Evolutionary conservation across 1,284 basidiomycete genomes (phyloP), one percentile per base, ranked within the genome.

Genomic region (Cryptococcus sp.): DNA sequence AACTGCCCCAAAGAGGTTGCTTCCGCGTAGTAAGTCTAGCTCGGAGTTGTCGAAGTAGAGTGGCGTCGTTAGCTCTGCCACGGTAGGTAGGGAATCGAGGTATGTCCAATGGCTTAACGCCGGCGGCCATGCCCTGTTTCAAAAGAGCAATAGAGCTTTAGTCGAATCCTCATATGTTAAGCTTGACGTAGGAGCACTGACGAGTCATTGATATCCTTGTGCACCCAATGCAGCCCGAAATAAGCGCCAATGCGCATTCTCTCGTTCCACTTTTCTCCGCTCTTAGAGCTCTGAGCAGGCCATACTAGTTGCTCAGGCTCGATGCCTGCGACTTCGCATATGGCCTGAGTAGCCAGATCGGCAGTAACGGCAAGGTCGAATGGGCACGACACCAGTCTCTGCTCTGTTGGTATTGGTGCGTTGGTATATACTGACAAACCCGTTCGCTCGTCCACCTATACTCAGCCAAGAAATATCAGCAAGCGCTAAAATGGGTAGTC

Each of bases 1-100:
- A 0, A 87, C 85, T 0, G 91, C 91, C 1, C 87, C 85, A 61
- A 85, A 84, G 1, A 95, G 68, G 69, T 93, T 93, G 1, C 88
- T 89, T 0, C 89, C 89, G 52, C 81, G 78, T 52, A 94, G 82
- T 13, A 86, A 72, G 10, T 83, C 81, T 8, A 86, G 77, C 73
- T 96, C 93, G 15, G 69, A 56, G 0, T 74, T 50, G 0, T 83
- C 82, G 70, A 89, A 95, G 65, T 89, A 85, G n/a, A 91, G 79
- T 0, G 91, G 84, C 0, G 91, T 93, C n/a, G 80, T 78, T 2
- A 93, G 80, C 50, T 81, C 79, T 2, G 81, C 75, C 0, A 81
- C 52, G 0, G 79, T 50, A 0, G 93, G 92, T 0, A 94, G 81
- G 1, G 83, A 84, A 29, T 82, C 76, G 39, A 92, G 72, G 70